A percentile compares a stretch with the other conserved stretches of the same genome.
These are phyloP conservation scores for Mortierella sp. DNA, from an alignment of 371 early-diverging fungal species.

Conservation along the genomic window DNA sequence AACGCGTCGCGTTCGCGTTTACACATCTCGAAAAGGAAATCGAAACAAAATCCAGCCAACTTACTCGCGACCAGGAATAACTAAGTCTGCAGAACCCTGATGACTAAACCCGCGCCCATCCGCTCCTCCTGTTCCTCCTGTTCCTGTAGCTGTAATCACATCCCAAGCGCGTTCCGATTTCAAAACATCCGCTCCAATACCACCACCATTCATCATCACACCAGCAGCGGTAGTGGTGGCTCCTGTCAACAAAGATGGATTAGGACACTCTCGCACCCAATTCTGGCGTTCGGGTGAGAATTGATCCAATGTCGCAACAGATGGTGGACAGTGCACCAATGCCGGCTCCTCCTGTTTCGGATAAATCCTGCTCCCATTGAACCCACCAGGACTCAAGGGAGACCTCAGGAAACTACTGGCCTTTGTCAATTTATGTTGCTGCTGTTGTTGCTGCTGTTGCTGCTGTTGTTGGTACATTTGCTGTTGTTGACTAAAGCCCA, in stretches of 20 bases:
- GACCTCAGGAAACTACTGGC: conserved; percentile 33
- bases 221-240: background rate
- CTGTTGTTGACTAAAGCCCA: conserved; percentile 6
- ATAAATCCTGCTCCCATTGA: conserved; percentile 10
- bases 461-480: background rate
- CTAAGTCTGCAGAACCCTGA: background rate
- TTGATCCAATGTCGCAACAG: conserved; percentile 28
- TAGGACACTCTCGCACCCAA: conserved; percentile 32
- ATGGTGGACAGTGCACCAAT: conserved; percentile 37
- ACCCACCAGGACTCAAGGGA: conserved; percentile 1
- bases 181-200: conserved; percentile 1
- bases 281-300: conserved; percentile 35
- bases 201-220: background rate
- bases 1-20: background rate
- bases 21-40: background rate
- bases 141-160: background rate
- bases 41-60: background rate
- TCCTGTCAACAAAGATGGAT: background rate
- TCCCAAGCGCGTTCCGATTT: too few species aligned
- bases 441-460: conserved; percentile 5
- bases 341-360: conserved; percentile 29
- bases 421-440: background rate
- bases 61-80: background rate
- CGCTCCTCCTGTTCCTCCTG: too few species aligned
- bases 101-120: background rate